Percentiles rank a stretch among this genome's conserved stretches.
Evolutionary conservation across 805 yeast genomes (phyloP).

Genomic region (Blastobotrys parvus): DNA sequence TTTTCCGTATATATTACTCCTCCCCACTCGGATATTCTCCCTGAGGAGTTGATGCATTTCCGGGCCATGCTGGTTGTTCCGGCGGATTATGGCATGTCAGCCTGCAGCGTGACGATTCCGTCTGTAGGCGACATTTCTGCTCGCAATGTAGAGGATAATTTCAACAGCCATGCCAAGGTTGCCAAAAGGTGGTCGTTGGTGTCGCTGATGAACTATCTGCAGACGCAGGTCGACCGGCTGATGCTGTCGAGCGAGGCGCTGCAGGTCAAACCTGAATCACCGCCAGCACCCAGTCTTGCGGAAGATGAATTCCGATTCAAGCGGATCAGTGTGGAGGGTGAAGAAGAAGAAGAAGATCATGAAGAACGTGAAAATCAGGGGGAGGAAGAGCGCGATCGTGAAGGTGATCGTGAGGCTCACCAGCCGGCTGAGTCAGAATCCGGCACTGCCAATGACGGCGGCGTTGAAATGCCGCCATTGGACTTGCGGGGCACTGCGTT

Average conservation of each 20-base stretch:
- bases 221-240: constrained; percentile 11
- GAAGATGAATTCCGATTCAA: background rate
- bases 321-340: background rate
- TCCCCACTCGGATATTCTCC: constrained; percentile 12
- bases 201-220: constrained; percentile 16
- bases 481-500: constrained; percentile 28
- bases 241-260: constrained; percentile 13
- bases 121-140: constrained; percentile 9
- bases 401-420: constrained; percentile 2
- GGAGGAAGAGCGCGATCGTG: background rate
- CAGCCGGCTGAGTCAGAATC: constrained; percentile 8
- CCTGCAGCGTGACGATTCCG: constrained; percentile 14
- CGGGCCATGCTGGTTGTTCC: constrained; percentile 14
- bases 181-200: constrained; percentile 14
- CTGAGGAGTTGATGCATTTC: constrained; percentile 11
- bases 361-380: background rate
- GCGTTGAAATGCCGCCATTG: constrained; percentile 4
- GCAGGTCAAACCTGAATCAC: background rate
- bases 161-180: constrained; percentile 16
- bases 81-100: constrained; percentile 12
- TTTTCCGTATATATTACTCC: constrained; percentile 11
- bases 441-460: constrained; percentile 12
- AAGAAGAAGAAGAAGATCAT: background rate
- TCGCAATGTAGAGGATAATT: constrained; percentile 16
- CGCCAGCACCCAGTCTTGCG: background rate